Evolutionary conservation across 202 grass and related monocot species (phyloP).

Genomic region (Cymbopogon flexuosus): DNA sequence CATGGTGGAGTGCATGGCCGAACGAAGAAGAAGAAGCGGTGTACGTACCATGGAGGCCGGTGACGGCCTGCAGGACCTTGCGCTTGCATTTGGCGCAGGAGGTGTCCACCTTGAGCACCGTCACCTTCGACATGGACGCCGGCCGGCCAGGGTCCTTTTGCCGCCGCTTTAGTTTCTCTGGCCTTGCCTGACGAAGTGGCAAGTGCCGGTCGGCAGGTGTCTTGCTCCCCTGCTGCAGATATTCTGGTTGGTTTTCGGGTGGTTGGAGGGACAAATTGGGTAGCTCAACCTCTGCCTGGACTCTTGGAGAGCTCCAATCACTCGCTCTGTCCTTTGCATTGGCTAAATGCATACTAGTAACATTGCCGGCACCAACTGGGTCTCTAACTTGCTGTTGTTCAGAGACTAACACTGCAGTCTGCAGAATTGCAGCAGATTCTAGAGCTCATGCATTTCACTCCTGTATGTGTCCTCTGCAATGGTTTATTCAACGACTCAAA

Average conservation of each 20-base stretch:
- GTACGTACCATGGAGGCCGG: constrained; percentile 48
- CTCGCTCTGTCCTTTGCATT: not conserved
- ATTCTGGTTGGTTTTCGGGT: not conserved
- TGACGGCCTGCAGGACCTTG: constrained; percentile 65
- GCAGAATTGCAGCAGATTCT: not conserved
- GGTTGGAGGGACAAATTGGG: constrained; percentile 28
- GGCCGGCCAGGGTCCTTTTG: not conserved
- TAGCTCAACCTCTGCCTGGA: constrained; percentile 26
- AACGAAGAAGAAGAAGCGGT: not conserved
- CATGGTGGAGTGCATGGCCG: not conserved
- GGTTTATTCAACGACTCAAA: not conserved
- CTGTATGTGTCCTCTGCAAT: not conserved
- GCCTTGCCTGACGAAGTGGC: not conserved
- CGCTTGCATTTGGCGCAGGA: constrained; percentile 68
- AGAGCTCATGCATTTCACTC: not conserved
- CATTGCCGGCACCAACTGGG: not conserved
- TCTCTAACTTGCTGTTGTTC: not conserved
- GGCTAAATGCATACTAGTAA: not conserved
- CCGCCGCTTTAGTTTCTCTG: not conserved
- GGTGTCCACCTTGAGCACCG: constrained; percentile 65
- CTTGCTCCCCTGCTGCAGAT: not conserved
- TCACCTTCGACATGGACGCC: constrained; percentile 54
- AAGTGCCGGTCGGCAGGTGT: not conserved
- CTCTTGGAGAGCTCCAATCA: not conserved
- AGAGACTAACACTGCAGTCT: not conserved